Percentiles rank a stretch among this genome's conserved stretches.
phyloP scores from a whole-genome alignment of 1,139 yeast species.

The Yamadazyma sp. region DNA sequence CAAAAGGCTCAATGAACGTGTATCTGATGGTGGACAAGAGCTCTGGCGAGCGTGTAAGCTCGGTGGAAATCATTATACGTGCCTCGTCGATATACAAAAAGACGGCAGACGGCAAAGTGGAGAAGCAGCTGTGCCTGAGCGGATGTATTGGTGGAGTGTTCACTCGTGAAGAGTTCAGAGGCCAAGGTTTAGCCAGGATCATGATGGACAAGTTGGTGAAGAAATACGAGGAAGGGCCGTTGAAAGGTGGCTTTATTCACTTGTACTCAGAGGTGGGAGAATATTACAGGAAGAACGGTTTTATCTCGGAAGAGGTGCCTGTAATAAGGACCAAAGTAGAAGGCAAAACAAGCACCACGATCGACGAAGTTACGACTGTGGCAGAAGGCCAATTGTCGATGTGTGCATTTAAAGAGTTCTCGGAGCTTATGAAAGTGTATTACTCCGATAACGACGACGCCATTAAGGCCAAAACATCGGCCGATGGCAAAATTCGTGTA shows the following conservation, averaged over 20 bases:
- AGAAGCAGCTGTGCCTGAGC: constrained; percentile 29
- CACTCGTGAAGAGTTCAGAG: constrained; percentile 57
- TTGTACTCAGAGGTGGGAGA: constrained; percentile 76
- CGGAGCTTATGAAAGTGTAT: constrained; percentile 24
- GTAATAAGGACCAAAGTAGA: constrained; percentile 5
- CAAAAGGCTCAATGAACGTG: constrained; percentile 25
- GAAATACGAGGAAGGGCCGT: constrained; percentile 19
- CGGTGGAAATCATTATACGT: constrained; percentile 40
- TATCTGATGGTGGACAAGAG: constrained; percentile 27
- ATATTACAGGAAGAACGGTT: constrained; percentile 61
- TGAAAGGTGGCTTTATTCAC: constrained; percentile 45
- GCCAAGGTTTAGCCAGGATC: constrained; percentile 61
- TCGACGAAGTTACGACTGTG: constrained; percentile 22
- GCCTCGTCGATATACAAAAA: constrained; percentile 26
- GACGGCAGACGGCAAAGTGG: constrained; percentile 19
- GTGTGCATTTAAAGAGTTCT: constrained; percentile 34
- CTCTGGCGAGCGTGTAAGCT: constrained; percentile 27
- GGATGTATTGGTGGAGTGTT: constrained; percentile 68
- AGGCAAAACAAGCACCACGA: background rate
- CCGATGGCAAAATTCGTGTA: constrained; percentile 32
- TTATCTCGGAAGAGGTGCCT: constrained; percentile 49
- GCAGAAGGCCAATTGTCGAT: constrained; percentile 25
- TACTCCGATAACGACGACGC: constrained; percentile 20
- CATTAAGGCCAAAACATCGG: constrained; percentile 18
- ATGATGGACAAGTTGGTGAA: constrained; percentile 55